Evolutionary conservation across 179 eudicot genomes (phyloP).

Genomic region (Sideroxylon spinosum): DNA sequence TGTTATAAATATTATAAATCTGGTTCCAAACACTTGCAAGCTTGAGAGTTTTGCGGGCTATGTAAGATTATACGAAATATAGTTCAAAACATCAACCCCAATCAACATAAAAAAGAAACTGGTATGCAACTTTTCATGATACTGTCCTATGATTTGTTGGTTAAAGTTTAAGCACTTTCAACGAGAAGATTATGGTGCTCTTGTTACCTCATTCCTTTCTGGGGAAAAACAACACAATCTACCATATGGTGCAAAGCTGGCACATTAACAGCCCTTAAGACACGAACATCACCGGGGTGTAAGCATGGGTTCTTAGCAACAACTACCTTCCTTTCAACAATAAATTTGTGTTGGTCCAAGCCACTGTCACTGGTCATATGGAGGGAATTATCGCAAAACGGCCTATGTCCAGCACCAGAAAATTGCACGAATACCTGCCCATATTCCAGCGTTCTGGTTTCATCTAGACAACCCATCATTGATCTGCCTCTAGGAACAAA

Average conservation of each 20-base stretch:
- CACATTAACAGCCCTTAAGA: slow-evolving; percentile 64
- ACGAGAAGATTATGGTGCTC: background rate
- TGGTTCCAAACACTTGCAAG: background rate
- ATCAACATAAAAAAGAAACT: background rate
- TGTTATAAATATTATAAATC: background rate
- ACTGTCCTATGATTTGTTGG: background rate
- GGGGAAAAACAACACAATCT: slow-evolving; percentile 93
- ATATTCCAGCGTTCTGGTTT: slow-evolving; percentile 63
- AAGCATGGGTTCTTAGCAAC: slow-evolving; percentile 97
- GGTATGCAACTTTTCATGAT: background rate
- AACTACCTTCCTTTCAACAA: slow-evolving; percentile 51
- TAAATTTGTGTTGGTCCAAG: slow-evolving; percentile 18
- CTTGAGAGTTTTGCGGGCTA: background rate
- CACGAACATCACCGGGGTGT: slow-evolving; percentile 95
- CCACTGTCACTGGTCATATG: slow-evolving; percentile 19
- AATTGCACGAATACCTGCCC: slow-evolving; percentile 88
- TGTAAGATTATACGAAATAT: background rate
- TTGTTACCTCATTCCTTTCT: slow-evolving; percentile 69
- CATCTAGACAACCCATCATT: slow-evolving; percentile 96
- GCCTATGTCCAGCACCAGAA: slow-evolving; percentile 40
- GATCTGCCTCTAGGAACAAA: slow-evolving; percentile 67
- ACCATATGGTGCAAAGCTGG: slow-evolving; percentile 82
- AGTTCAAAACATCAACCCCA: background rate
- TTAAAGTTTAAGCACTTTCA: background rate
- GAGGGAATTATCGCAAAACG: slow-evolving; percentile 25